phyloP scores from a whole-genome alignment of 2,329 filamentous ascomycete species.

The Canariomyces notabilis region DNA sequence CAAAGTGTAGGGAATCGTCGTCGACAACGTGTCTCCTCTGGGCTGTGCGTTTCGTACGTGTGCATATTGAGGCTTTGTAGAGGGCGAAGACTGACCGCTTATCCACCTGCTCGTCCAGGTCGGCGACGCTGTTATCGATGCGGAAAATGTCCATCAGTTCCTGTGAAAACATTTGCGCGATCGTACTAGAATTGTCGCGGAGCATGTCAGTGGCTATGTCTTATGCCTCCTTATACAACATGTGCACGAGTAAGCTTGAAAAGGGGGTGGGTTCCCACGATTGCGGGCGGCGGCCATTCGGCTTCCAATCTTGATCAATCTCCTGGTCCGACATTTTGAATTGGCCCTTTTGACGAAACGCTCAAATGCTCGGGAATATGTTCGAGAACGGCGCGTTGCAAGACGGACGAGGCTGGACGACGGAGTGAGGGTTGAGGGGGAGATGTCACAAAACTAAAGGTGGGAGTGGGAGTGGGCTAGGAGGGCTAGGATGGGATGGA shows the following conservation, averaged over 20 bases:
- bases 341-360: background rate
- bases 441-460: background rate
- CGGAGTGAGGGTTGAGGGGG: background rate
- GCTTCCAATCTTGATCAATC: constrained; percentile 74
- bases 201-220: constrained; percentile 10
- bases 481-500: background rate
- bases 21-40: constrained; percentile 2
- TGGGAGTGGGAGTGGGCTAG: background rate
- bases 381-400: background rate
- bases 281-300: constrained; percentile 70
- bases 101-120: constrained; percentile 56
- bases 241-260: constrained; percentile 51
- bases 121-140: constrained; percentile 61
- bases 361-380: background rate
- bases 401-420: background rate
- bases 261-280: constrained; percentile 61
- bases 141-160: constrained; percentile 87
- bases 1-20: too few relatives aligned
- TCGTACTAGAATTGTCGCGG: constrained; percentile 55
- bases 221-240: constrained; percentile 13
- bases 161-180: constrained; percentile 80
- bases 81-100: constrained; percentile 63
- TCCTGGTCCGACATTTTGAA: constrained; percentile 56
- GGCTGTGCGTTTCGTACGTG: constrained; percentile 8
- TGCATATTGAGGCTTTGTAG: too few relatives aligned